Percentiles rank a stretch among this genome's conserved stretches.
Conservation (phyloP, 169 alveolate species). For the Plasmodium reichenowi region DNA sequence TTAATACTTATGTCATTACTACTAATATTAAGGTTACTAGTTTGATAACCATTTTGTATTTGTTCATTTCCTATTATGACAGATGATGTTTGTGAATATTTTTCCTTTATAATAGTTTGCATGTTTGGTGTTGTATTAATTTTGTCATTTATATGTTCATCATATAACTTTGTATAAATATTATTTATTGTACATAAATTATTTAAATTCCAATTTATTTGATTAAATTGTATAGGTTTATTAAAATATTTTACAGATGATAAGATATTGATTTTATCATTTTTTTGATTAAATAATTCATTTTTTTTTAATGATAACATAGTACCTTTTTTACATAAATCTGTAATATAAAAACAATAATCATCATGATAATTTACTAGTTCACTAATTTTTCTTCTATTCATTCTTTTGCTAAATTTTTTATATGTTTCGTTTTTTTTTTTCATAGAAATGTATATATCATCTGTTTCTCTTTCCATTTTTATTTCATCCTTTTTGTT, state of each 20-base stretch:
- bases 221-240: neutral
- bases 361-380: slow-evolving; percentile 51
- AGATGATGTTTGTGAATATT: no score
- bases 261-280: neutral
- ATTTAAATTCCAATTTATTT: slow-evolving; percentile 9
- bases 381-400: slow-evolving; percentile 39
- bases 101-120: neutral
- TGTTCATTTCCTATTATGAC: no score
- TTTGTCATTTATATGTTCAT: slow-evolving; percentile 30
- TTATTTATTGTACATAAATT: slow-evolving; percentile 33
- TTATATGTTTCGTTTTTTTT: slow-evolving; percentile 67
- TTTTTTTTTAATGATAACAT: slow-evolving; percentile 58
- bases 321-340: slow-evolving; percentile 67
- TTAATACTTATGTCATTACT: no score
- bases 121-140: slow-evolving; percentile 11
- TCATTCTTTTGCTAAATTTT: slow-evolving; percentile 67
- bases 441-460: slow-evolving; percentile 22
- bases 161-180: slow-evolving; percentile 14
- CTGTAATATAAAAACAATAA: slow-evolving; percentile 67
- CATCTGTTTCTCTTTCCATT: slow-evolving; percentile 29
- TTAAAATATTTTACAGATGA: no score
- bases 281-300: slow-evolving; percentile 23
- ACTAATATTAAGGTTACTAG: no score
- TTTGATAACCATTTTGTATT: no score
- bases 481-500: slow-evolving; percentile 8